These are phyloP conservation scores for Arthroderma uncinatum DNA, from an alignment of 2,329 filamentous ascomycete species.

Conservation along the genomic window DNA sequence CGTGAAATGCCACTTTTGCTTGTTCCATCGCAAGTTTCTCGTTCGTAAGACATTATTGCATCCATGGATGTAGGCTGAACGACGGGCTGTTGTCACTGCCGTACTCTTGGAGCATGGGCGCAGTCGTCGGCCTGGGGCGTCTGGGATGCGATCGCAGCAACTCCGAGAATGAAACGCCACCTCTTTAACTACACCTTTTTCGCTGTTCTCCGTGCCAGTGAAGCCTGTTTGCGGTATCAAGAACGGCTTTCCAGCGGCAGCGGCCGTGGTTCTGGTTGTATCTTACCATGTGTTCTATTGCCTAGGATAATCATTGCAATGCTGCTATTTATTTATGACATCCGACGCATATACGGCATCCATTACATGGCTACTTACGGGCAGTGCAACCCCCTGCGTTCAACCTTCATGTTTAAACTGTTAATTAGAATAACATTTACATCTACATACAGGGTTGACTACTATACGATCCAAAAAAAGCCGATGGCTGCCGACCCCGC, in stretches of 20 bases:
- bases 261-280: background rate
- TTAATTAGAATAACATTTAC: background rate
- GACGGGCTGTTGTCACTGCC: no score
- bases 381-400: background rate
- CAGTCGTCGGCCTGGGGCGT: background rate
- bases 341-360: background rate
- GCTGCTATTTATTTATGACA: background rate
- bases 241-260: background rate
- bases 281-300: background rate
- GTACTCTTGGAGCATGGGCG: no score
- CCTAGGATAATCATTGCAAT: background rate
- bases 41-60: no score
- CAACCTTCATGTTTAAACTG: background rate
- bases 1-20: no score
- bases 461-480: no score
- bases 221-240: background rate
- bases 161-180: background rate
- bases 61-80: no score
- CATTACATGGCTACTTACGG: background rate
- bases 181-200: no score
- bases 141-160: background rate
- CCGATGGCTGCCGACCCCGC: no score
- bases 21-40: no score
- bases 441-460: no score
- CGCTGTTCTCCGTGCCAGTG: no score